Percentiles rank a stretch among this genome's conserved stretches.
Evolutionary conservation across 2,329 filamentous ascomycete species (phyloP).

Genomic region (Penicillium sp.): DNA sequence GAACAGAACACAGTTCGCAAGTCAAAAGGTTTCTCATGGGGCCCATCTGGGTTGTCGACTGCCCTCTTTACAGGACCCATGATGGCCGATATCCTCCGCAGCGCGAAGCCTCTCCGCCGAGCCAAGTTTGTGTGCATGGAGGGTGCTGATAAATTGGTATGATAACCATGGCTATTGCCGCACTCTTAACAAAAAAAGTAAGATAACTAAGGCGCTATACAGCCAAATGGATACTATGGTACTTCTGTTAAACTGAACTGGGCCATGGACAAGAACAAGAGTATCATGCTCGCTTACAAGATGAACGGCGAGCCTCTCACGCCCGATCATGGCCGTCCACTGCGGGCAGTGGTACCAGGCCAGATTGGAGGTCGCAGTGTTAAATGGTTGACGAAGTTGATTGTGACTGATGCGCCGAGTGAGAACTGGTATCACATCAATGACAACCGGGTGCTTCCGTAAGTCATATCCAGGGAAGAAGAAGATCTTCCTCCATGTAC

Average conservation of each 20-base stretch:
- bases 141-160: conserved; percentile 75
- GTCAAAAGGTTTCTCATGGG: conserved; percentile 94
- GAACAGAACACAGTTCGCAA: conserved; percentile 91
- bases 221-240: conserved; percentile 85
- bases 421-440: conserved; percentile 97
- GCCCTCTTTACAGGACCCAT: conserved; percentile 84
- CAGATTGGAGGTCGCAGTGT: conserved; percentile 92
- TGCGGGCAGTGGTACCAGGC: conserved; percentile 81
- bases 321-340: conserved; percentile 83
- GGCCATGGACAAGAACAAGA: conserved; percentile 79
- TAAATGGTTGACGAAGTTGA: conserved; percentile 85
- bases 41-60: conserved; percentile 81
- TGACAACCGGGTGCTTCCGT: conserved; percentile 84
- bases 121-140: conserved; percentile 89
- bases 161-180: neutral
- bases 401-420: conserved; percentile 75
- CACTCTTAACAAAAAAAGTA: neutral
- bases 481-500: neutral
- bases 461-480: conserved; percentile 24
- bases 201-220: conserved; percentile 6
- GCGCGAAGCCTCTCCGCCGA: conserved; percentile 66
- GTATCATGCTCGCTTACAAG: conserved; percentile 82
- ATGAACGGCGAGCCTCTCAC: conserved; percentile 85
- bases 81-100: conserved; percentile 69
- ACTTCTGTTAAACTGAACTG: conserved; percentile 87